Conservation (phyloP, 257 asterid genomes). For the Coffea canephora region DNA sequence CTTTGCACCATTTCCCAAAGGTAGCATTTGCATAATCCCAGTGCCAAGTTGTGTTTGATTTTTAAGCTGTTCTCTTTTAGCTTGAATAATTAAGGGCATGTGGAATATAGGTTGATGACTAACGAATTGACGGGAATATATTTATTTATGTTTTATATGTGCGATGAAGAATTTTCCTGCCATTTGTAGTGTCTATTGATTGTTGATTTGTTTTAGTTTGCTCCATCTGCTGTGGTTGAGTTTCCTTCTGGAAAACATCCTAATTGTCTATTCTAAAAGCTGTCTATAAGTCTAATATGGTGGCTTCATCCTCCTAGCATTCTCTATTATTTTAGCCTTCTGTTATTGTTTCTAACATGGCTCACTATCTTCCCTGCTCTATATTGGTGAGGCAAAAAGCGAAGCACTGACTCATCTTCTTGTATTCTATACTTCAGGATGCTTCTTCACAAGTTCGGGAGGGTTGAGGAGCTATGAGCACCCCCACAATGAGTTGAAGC, state of each 20-base stretch:
- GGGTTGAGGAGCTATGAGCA: slow-evolving; percentile 91
- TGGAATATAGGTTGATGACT: background rate
- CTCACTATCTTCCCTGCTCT: background rate
- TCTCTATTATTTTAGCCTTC: background rate
- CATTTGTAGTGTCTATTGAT: background rate
- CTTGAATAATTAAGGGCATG: background rate
- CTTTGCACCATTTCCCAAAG: slow-evolving; percentile 91
- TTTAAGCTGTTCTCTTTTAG: background rate
- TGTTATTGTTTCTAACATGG: background rate
- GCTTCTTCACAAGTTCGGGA: slow-evolving; percentile 91
- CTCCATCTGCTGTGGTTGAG: background rate
- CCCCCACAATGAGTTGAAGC: slow-evolving; percentile 76
- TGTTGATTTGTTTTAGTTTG: background rate
- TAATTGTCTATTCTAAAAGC: background rate
- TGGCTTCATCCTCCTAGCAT: background rate
- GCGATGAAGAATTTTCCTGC: background rate
- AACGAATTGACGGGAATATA: no score
- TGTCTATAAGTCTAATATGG: background rate
- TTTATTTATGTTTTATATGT: background rate
- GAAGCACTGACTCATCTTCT: background rate
- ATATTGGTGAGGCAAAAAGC: background rate
- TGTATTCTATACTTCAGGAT: slow-evolving; percentile 45
- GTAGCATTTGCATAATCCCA: slow-evolving; percentile 28
- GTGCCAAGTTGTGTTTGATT: background rate
- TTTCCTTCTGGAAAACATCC: background rate